Evolutionary conservation across 345 rosid species (phyloP).

Genomic region (Iberis pinnata): DNA sequence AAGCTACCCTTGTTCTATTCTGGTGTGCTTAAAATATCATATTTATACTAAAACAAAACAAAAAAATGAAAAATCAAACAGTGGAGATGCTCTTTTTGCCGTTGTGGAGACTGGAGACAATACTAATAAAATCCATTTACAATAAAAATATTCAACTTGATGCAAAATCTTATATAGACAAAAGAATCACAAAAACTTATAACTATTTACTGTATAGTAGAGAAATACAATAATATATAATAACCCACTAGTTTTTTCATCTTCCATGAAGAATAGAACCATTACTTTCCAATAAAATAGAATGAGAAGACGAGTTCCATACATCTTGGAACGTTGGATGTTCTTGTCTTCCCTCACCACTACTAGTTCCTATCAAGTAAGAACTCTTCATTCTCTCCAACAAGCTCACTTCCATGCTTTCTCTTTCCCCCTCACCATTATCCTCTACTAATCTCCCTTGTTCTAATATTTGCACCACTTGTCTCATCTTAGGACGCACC

Average conservation of each 20-base stretch:
- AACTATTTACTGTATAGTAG: background rate
- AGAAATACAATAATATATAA: background rate
- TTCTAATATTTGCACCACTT: conserved; percentile 56
- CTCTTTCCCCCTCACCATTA: conserved; percentile 35
- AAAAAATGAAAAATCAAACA: no score
- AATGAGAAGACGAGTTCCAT: conserved; percentile 31
- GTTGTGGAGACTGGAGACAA: conserved; percentile 11
- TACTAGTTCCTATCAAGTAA: conserved; percentile 8
- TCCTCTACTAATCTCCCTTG: conserved; percentile 35
- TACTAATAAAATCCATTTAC: no score
- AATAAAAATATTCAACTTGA: no score
- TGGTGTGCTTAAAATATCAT: no score
- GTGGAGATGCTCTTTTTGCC: no score
- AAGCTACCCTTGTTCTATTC: no score
- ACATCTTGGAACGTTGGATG: conserved; percentile 52
- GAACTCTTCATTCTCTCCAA: conserved; percentile 35
- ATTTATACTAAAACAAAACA: no score
- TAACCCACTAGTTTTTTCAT: conserved; percentile 2
- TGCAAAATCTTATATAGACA: no score
- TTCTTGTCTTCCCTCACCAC: conserved; percentile 12
- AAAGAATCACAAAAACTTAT: no score
- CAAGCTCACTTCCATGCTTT: conserved; percentile 48
- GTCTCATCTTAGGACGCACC: conserved; percentile 66
- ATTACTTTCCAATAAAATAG: conserved; percentile 26
- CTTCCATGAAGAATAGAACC: conserved; percentile 19